Evolutionary conservation across 345 rosid species (phyloP), one percentile per base, ranked within the genome.

Genomic region (Noccaea caerulescens): DNA sequence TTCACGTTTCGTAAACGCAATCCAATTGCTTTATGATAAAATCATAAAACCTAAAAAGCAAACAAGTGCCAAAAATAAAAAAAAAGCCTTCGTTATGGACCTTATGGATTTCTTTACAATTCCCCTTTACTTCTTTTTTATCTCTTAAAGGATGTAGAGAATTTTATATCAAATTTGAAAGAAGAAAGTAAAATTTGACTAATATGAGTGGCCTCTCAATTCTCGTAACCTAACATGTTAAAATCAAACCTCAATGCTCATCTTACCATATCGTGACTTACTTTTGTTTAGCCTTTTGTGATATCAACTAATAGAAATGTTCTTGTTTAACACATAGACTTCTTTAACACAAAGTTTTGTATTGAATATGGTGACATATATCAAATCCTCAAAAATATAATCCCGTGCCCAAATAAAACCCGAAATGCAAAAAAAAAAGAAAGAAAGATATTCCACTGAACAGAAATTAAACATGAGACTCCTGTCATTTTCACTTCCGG

Each of bases 1-100:
- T 67, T 67, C 68, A 58, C 49, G 78, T 74, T 74, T 51, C 62
- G 72, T 74, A 74, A 50, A 59, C 72, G 78, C 72, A 74, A 74
- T 61, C 56, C 16, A 42, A 25, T 66, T 41, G 49, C 73, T 74
- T 74, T 74, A 66, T 59, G 33, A 41, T 10, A 34, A 62, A 57
- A 63, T 53, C 14, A 41, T 10, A 34, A 62, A 57, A 63, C 53
- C 14, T 3, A 73, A 57, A 56, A 65, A 51, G 49, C 47, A 61
- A 2, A 66, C 67, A 42, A 52, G 57, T 67, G 78, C 16, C 72
- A 59, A 52, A 65, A 23, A 55, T 3, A 47, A 33, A 38, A 47
- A 33, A 38, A 41, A 58, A 60, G 27, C 34, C 16, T 66, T 56
- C 66, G 44, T 27, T 27, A 27, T 27, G 30, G 4, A 27, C 30